phyloP scores from a whole-genome alignment of 352 stramenopile genomes.

The Phytophthora citricola region DNA sequence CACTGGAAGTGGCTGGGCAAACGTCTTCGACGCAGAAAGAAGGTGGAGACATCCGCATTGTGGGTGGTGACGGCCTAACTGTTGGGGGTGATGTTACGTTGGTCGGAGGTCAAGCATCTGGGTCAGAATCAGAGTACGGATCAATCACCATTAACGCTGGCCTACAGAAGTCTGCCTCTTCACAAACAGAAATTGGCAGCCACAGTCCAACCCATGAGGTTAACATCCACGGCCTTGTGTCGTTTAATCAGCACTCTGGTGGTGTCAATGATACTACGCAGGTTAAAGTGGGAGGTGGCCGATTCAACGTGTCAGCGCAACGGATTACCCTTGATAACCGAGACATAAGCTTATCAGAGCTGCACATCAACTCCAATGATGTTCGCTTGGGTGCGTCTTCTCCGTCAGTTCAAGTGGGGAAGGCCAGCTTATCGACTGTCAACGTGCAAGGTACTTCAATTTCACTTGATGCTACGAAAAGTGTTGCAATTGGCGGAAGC shows the following conservation, averaged over 20 bases:
- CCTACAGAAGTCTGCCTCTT: conserved; percentile 46
- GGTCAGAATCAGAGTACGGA: conserved; percentile 40
- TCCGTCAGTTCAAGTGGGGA: conserved; percentile 41
- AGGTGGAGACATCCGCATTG: conserved; percentile 63
- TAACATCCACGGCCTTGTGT: conserved; percentile 58
- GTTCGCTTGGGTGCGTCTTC: conserved; percentile 44
- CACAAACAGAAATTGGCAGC: conserved; percentile 67
- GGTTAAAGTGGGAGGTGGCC: conserved; percentile 51
- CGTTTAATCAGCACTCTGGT: conserved; percentile 54
- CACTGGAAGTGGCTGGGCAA: conserved; percentile 63
- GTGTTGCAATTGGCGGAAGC: conserved; percentile 33
- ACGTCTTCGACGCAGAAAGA: conserved; percentile 48
- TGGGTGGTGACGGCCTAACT: conserved; percentile 54
- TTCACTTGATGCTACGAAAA: conserved; percentile 36
- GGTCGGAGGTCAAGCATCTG: conserved; percentile 43
- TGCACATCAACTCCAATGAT: conserved; percentile 52
- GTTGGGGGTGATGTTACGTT: conserved; percentile 60
- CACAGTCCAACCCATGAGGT: conserved; percentile 59
- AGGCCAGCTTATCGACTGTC: conserved; percentile 27
- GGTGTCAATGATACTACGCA: conserved; percentile 48
- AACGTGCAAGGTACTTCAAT: conserved; percentile 30
- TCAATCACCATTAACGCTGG: conserved; percentile 66
- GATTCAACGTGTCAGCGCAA: conserved; percentile 49
- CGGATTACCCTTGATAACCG: conserved; percentile 58
- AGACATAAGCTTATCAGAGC: conserved; percentile 39